Evolutionary conservation across 208 protist genomes (phyloP), one percentile per base, ranked within the genome.

Genomic region (Trypanosoma grayi): DNA sequence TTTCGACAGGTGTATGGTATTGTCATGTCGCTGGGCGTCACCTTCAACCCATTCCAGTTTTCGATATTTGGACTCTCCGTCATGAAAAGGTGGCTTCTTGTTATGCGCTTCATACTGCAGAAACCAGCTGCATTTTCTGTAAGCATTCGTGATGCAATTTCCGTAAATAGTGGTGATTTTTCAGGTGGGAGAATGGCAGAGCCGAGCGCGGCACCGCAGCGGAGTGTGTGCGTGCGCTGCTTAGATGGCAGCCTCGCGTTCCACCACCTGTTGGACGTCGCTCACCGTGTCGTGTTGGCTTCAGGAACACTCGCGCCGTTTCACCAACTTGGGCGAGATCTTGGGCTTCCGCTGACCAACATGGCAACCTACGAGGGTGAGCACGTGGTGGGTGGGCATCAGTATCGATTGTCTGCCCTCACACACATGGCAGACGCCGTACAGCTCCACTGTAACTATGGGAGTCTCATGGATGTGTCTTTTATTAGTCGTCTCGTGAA

Each of bases 291-390:
- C 16, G 82, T 99, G 27, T 79, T 99, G 18, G 97, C 96, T 13
- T 97, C 86, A 16, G 97, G 97, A n/a, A 99, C 97, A 14, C 73
- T 99, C 10, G 81, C 91, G 0, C 96, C 96, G 1, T 82, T 98
- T 39, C 48, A 77, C 28, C 83, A 85, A 22, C 88, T 98, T 54
- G 66, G 77, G 8, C 47, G 40, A 14, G 94, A 97, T 55, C 60
- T 98, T 1, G 81, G 73, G 5, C 30, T 92, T 24, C 31, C 52
- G 11, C 85, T 81, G 27, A 67, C 70, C 2, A 16, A 43, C 85
- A 93, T 70, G 60, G 39, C 31, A 70, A 97, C 68, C 0, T 73
- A 75, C 57, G 66, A 84, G 51, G 81, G 84, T n/a, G 46, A 46
- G 36, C 81, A 85, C 61, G 75, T 87, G 8, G 81, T 82, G 18